Conservation (phyloP, 2,329 filamentous ascomycete genomes). For the Sporothrix brunneoviolacea region DNA sequence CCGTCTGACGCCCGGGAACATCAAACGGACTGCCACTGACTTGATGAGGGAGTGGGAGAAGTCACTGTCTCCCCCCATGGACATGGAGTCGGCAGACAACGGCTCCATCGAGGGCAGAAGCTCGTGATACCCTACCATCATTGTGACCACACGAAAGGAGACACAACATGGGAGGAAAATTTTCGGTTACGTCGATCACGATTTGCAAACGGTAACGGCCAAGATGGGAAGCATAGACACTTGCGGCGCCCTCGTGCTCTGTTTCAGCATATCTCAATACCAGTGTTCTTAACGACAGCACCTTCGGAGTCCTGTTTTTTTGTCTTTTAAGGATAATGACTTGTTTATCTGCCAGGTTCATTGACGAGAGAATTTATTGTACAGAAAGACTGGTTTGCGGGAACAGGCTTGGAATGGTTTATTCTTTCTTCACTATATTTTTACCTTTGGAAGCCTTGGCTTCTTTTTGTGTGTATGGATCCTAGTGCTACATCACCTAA, state of each 20-base stretch:
- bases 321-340: not conserved
- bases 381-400: too few relatives aligned
- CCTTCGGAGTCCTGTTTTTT: not conserved
- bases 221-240: not conserved
- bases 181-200: not conserved
- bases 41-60: conserved; percentile 91
- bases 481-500: not conserved
- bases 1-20: conserved; percentile 64
- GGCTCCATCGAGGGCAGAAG: not conserved
- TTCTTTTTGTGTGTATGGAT: not conserved
- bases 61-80: conserved; percentile 51
- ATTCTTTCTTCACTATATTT: not conserved
- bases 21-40: conserved; percentile 76
- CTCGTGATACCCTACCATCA: not conserved
- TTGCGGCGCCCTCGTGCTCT: not conserved
- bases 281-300: not conserved
- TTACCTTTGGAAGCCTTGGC: not conserved
- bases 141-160: not conserved
- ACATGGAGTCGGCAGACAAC: not conserved
- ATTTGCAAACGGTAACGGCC: not conserved
- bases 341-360: too few relatives aligned
- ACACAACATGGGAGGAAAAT: not conserved
- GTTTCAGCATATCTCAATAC: not conserved
- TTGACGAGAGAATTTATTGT: too few relatives aligned
- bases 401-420: not conserved